These are phyloP conservation scores for Lonicera japonica DNA, from an alignment of 129 eudicot species.

Conservation along the genomic window DNA sequence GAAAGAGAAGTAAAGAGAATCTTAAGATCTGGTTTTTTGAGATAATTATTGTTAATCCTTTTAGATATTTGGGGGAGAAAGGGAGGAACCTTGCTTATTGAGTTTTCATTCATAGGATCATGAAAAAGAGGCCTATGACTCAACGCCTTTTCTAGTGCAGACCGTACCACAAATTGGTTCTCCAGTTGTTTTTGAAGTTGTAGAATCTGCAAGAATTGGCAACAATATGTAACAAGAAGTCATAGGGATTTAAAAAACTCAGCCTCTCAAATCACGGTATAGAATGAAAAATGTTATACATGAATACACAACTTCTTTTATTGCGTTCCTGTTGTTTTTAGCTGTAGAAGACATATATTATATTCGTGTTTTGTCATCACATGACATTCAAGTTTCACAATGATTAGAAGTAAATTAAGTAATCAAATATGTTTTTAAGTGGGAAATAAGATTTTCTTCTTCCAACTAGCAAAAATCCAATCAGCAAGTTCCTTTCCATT, in stretches of 20 bases:
- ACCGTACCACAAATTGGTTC: constrained; percentile 41
- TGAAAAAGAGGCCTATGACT: constrained; percentile 26
- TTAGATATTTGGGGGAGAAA: not conserved
- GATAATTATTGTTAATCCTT: not conserved
- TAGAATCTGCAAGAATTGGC: constrained; percentile 31
- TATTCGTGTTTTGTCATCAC: not conserved
- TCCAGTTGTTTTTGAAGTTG: constrained; percentile 57
- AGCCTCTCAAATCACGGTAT: not conserved
- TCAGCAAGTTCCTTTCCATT: not conserved
- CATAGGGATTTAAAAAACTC: not conserved
- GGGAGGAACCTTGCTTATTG: constrained; percentile 36
- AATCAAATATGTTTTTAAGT: too few species aligned
- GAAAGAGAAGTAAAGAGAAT: not conserved
- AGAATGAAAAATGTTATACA: too few species aligned
- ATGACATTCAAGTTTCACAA: not conserved
- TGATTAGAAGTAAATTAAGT: too few species aligned
- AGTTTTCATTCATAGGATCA: constrained; percentile 26
- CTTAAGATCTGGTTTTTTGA: not conserved
- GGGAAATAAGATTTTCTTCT: not conserved
- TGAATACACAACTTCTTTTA: too few species aligned
- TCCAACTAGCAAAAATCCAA: not conserved
- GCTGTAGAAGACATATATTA: too few species aligned
- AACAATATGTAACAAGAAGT: not conserved
- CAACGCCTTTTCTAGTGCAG: constrained; percentile 49
- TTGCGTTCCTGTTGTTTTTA: too few species aligned